Evolutionary conservation across 208 protist genomes (phyloP), one percentile per base, ranked within the genome.

Genomic region (Crithidia mellificae): DNA sequence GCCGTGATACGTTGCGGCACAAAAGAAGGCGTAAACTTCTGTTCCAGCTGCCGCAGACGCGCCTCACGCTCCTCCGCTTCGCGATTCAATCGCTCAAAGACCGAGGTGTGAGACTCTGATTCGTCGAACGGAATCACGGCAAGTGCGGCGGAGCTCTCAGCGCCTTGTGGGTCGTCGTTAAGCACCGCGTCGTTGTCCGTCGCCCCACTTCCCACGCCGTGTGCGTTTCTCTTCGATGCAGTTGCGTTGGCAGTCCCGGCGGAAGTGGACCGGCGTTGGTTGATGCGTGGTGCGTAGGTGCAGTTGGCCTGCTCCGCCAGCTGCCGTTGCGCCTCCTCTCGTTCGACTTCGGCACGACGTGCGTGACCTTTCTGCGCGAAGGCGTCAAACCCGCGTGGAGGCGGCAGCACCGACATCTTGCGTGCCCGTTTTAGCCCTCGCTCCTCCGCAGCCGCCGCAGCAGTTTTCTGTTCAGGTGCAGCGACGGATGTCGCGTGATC

Each of bases 21-120:
- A 29, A 81, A 81, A 0, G 56, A 66, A 7, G 76, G 76, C 1
- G 63, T 66, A 14, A 55, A 57, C 51, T 68, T 62, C 49, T 68
- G 9, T 20, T 71, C 38, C 8, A 68, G 62, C 30, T 49, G 14
- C n/a, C 56, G 52, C 32, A 44, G 68, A 24, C 70, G 64, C 52
- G 70, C 43, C 62, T 79, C 59, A 2, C 71, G 56, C 36, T 44
- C n/a, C 6, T 41, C 61, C 24, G 51, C 59, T 17, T 73, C 63
- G 4, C 30, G n/a, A 15, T 7, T 22, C 3, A 73, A 65, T 6
- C 76, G 70, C 2, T 73, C 58, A 36, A 72, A 73, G 3, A 69
- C 69, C 4, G 63, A 47, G 30, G 19, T 17, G 19, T 44, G 22
- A 20, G 54, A 6, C 34, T 17, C 12, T 17, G 11, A 2, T 1